A percentile compares a stretch with the other conserved stretches of the same genome.
Evolutionary conservation across 768 basidiomycete genomes (phyloP).

Genomic region (Termitomyces sp.): DNA sequence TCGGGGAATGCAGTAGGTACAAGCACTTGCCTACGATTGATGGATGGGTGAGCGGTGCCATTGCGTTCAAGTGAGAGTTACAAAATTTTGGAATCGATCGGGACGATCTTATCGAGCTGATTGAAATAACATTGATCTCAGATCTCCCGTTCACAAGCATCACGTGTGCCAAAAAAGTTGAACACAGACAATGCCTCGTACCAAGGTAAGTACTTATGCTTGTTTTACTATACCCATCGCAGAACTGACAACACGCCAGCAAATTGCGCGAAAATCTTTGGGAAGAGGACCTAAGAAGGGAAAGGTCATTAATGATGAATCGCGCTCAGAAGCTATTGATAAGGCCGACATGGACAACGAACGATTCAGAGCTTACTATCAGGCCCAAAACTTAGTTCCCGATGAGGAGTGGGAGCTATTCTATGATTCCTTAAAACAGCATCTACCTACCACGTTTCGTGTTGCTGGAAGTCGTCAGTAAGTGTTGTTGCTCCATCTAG

Average conservation of each 20-base stretch:
- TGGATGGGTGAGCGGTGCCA: constrained; percentile 54
- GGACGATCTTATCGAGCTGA: constrained; percentile 3
- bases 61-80: constrained; percentile 13
- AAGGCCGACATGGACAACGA: constrained; percentile 67
- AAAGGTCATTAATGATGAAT: constrained; percentile 18
- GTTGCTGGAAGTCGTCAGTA: constrained; percentile 87
- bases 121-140: neutral
- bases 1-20: neutral
- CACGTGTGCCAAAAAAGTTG: neutral
- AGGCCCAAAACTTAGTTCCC: constrained; percentile 68
- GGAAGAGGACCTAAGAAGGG: neutral
- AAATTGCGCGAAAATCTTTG: neutral
- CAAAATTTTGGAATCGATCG: constrained; percentile 9
- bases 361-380: constrained; percentile 64
- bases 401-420: constrained; percentile 79
- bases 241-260: neutral
- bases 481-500: constrained; percentile 14
- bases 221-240: neutral
- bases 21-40: constrained; percentile 45
- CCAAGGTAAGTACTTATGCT: neutral
- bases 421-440: constrained; percentile 55
- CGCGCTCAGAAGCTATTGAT: constrained; percentile 48
- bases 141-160: neutral
- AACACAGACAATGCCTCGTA: neutral
- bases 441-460: constrained; percentile 91